Evolutionary conservation across 768 basidiomycete species (phyloP).

Genomic region (Boletellus ananas): DNA sequence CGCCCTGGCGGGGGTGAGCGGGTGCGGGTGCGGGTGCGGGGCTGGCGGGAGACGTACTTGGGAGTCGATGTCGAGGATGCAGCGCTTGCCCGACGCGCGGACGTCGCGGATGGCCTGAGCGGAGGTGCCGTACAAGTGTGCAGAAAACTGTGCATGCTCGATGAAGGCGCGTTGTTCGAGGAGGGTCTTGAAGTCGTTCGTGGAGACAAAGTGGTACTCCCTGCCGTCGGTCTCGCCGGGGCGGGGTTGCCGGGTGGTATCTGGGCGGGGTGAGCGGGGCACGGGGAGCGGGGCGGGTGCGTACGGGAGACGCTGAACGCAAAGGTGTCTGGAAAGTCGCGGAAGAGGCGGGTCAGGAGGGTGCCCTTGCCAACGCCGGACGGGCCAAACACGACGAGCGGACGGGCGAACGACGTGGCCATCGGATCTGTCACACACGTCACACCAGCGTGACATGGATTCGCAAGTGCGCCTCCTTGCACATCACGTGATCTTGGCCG

Average conservation of each 20-base stretch:
- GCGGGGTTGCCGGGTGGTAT: conserved; percentile 86
- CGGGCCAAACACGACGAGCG: conserved; percentile 86
- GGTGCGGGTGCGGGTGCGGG: neutral
- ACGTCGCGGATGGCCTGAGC: conserved; percentile 71
- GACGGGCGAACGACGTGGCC: conserved; percentile 31
- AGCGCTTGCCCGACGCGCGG: conserved; percentile 65
- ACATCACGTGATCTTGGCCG: conserved; percentile 15
- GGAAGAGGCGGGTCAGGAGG: conserved; percentile 76
- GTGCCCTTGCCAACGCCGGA: conserved; percentile 96
- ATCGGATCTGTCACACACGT: neutral
- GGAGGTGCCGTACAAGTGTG: conserved; percentile 92
- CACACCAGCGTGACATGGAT: neutral
- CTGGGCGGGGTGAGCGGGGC: conserved; percentile 36
- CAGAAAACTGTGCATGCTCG: conserved; percentile 91
- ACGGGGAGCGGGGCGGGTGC: conserved; percentile 16
- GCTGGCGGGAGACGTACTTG: conserved; percentile 46
- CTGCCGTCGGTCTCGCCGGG: conserved; percentile 78
- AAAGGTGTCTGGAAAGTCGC: conserved; percentile 77
- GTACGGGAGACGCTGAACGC: conserved; percentile 92
- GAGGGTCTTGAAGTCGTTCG: conserved; percentile 67
- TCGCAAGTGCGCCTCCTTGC: neutral
- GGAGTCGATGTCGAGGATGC: conserved; percentile 93
- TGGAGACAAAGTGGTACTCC: conserved; percentile 82
- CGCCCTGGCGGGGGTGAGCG: conserved; percentile 54
- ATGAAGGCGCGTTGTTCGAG: conserved; percentile 76